Evolutionary conservation across 169 alveolate species (phyloP).

Genomic region (Neospora caninum): DNA sequence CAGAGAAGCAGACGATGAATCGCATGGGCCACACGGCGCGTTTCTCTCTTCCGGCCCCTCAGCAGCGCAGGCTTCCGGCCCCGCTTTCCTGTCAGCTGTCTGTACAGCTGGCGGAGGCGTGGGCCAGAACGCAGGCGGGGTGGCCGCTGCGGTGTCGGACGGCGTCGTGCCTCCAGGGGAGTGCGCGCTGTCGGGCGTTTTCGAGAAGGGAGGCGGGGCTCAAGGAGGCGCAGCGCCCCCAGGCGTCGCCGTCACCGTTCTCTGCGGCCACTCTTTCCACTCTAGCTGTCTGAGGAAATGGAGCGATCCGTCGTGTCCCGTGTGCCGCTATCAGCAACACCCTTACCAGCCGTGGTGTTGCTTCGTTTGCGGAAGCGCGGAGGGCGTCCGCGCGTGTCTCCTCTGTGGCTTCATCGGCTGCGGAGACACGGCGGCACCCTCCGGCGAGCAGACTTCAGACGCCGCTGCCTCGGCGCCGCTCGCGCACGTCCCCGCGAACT

Average conservation of each 20-base stretch:
- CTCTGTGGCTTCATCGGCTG: constrained; percentile 73
- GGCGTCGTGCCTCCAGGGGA: no score
- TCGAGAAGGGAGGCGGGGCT: background rate
- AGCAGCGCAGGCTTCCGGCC: no score
- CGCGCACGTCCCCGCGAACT: background rate
- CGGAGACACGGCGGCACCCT: constrained; percentile 24
- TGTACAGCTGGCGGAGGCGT: no score
- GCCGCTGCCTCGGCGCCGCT: background rate
- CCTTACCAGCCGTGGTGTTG: constrained; percentile 71
- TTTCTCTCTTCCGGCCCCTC: no score
- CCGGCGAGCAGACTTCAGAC: background rate
- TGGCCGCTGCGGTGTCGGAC: no score
- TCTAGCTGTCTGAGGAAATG: constrained; percentile 70
- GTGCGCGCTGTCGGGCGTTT: no score
- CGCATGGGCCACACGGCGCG: no score
- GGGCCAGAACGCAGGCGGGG: no score
- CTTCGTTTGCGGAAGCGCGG: constrained; percentile 66
- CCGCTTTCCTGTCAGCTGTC: no score
- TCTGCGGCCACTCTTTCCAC: constrained; percentile 75
- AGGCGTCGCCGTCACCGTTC: constrained; percentile 45
- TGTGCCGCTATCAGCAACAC: constrained; percentile 78
- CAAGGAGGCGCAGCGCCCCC: background rate
- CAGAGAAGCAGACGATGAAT: background rate
- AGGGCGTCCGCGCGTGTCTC: constrained; percentile 62
- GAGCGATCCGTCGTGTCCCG: constrained; percentile 78